Evolutionary conservation across 2,329 filamentous ascomycete genomes (phyloP), one percentile per base, ranked within the genome.

Genomic region (Pezicula carpinea): DNA sequence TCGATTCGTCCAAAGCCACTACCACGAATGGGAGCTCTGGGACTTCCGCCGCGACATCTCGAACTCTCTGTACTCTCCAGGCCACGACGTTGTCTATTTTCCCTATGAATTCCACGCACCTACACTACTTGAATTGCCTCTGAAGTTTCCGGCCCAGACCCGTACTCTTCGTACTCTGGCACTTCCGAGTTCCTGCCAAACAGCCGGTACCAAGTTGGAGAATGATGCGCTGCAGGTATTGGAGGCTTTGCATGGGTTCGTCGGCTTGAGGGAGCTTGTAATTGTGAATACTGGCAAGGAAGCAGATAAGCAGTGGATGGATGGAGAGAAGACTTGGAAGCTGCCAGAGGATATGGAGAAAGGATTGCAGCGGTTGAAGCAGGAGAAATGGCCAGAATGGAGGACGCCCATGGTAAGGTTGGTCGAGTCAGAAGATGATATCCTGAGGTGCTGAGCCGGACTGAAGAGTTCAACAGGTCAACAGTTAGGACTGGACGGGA

Each of bases 331-430:
- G 22, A 19, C 26, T 8, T 40, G 38, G 38, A 21, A 40, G n/a
- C n/a, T 40, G n/a, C 38, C 38, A 14, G 19, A 40, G 10, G 38
- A 40, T 23, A 40, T 40, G 2, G 19, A 15, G 22, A 40, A 23
- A 3, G 38, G 18, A 14, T 23, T 40, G 13, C 14, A 26, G 22
- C n/a, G 14, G 13, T 13, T 40, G 17, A 40, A 40, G 38, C 11
- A 22, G 19, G 38, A 40, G 22, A 40, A 40, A 15, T 40, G 38
- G 38, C 38, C 38, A n/a, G 22, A 40, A 13, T 40, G 38, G 38
- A 23, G 14, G 8, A 23, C 15, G 10, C 38, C 38, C 15, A n/a
- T 26, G 22, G 19, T 40, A 5, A 21, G 8, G 6, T 18, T 40
- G 13, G 38, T 40, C 3, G 19, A 14, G 17, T 11, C 38, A 10